phyloP scores from a whole-genome alignment of 352 stramenopile genomes.

The Globisporangium echinulatum region DNA sequence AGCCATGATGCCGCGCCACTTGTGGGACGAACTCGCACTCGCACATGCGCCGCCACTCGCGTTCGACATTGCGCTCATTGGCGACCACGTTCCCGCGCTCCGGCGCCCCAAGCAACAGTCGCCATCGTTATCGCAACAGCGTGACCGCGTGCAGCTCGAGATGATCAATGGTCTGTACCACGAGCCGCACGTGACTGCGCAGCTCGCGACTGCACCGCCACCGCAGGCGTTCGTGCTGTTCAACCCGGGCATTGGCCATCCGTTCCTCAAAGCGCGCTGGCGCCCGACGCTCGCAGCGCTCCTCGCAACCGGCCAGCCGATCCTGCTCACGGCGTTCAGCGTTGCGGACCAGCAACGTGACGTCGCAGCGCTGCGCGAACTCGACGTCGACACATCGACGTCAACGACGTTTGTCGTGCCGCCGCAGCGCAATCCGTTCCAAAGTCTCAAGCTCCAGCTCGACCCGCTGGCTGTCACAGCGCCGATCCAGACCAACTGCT shows the following conservation, averaged over 20 bases:
- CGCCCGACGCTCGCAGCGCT: slow-evolving; percentile 42
- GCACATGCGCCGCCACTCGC: slow-evolving; percentile 20
- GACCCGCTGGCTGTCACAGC: slow-evolving; percentile 24
- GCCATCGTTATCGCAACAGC: slow-evolving; percentile 1
- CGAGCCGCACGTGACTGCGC: slow-evolving; percentile 15
- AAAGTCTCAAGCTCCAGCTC: slow-evolving; percentile 50
- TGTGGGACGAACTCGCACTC: slow-evolving; percentile 57
- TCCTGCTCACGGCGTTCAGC: slow-evolving; percentile 66
- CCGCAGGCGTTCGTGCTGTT: slow-evolving; percentile 65
- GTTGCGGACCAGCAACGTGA: slow-evolving; percentile 53
- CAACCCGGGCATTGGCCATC: slow-evolving; percentile 66
- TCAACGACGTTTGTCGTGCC: slow-evolving; percentile 26
- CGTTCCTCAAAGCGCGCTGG: slow-evolving; percentile 39
- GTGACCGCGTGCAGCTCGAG: slow-evolving; percentile 27
- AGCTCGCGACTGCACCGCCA: slow-evolving; percentile 14
- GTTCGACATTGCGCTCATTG: slow-evolving; percentile 53
- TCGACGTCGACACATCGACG: slow-evolving; percentile 15
- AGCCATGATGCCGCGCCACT: slow-evolving; percentile 62
- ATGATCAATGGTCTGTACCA: slow-evolving; percentile 52
- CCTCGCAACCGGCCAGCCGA: slow-evolving; percentile 31
- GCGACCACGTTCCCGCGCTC: slow-evolving; percentile 51
- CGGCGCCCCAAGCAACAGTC: slow-evolving; percentile 2
- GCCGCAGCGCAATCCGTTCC: slow-evolving; percentile 51
- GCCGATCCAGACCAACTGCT: slow-evolving; percentile 52
- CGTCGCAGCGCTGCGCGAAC: slow-evolving; percentile 28